Base-by-base conservation (phyloP, 495 filamentous ascomycete species). In the Xylaria scruposa region DNA sequence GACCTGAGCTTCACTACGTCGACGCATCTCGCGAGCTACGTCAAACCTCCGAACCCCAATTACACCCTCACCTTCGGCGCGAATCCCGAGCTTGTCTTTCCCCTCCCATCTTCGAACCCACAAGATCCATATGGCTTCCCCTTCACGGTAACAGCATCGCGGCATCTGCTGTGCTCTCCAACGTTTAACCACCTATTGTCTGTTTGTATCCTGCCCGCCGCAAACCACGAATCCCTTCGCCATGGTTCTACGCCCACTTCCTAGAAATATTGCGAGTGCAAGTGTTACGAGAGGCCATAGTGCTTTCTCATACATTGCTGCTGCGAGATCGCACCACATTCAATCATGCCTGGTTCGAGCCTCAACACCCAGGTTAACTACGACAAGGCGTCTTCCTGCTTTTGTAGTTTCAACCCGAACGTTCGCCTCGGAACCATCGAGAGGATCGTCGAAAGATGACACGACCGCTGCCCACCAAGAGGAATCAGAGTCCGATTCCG, bases 401-500 rank as follows among this genome's bases (percentile, higher is more conserved):
- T 44, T 68, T 10, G 51, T 46, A 70, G 31, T 70, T 46, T 49
- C 33, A 7, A 38, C 69, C n/a, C 77, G 77, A 46, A 60, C 70
- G 47, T 78, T 76, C 61, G 70, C 76, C 8, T 78, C 76, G 9
- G 56, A 74, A 33, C 46, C 72, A 2, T 24, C 72, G 5, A 77
- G 70, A 53, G 10, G 62, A 9, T 61, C 75, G n/a, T 9, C 44
- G 0, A 71, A 70, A 3, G 59, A 75, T n/a, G 73, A 69, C 44
- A 68, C 71, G 36, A 70, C 66, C 38, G 58, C 73, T 42, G 72
- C 75, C 19, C 75, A 70, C 62, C 67, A 66, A 21, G 64, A 73
- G 44, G 68, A 80, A 33, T 78, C 77, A 24, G 74, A 72, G 33
- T 63, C 77, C 24, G 77, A 79, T 29, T 79, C 83, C 59, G 73